Evolutionary conservation across 148 eudicot species (phyloP), one percentile per base, ranked within the genome.

Genomic region (Cornus suecica): DNA sequence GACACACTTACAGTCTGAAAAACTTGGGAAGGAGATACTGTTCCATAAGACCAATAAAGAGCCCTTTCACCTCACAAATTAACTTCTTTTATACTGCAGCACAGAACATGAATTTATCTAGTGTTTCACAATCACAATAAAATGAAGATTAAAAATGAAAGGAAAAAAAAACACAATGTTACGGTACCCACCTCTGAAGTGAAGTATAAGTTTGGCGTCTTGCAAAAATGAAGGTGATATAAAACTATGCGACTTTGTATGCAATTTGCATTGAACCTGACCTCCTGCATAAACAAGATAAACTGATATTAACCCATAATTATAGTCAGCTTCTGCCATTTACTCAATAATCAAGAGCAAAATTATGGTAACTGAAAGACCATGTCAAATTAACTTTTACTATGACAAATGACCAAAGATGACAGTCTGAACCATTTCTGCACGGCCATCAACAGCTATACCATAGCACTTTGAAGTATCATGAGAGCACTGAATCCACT

Each of bases 211-310:
- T 16, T 51, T 3, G 14, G 14, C 56, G 10, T 51, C 22, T 15
- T 52, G 58, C 22, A 52, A 52, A 52, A 14, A 52, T 20, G 14
- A 52, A 52, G 20, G 22, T 14, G 58, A 15, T 20, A 14, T 52
- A 20, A 20, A 15, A 1, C 20, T 14, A 15, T 20, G 4, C 8
- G 18, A 52, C 3, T 52, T 20, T 14, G 58, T 52, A 3, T 68
- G 8, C 61, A 61, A 41, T 69, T 32, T 27, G 15, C 22, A 30
- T 28, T 32, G 56, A 24, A 42, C 27, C 28, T 10, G 26, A 60
- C 56, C 24, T 41, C 65, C 79, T 76, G 69, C 79, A 61, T 48
- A 5, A 42, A 37, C 37, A 34, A 22, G 52, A 52, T 5, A 29
- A 61, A 52, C 20, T 3, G 3, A 52, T 16, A 29, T 52, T 26